Evolutionary conservation across 306 rosid species (phyloP), one percentile per base, ranked within the genome.

Genomic region (Amphicarpaea edgeworthii): DNA sequence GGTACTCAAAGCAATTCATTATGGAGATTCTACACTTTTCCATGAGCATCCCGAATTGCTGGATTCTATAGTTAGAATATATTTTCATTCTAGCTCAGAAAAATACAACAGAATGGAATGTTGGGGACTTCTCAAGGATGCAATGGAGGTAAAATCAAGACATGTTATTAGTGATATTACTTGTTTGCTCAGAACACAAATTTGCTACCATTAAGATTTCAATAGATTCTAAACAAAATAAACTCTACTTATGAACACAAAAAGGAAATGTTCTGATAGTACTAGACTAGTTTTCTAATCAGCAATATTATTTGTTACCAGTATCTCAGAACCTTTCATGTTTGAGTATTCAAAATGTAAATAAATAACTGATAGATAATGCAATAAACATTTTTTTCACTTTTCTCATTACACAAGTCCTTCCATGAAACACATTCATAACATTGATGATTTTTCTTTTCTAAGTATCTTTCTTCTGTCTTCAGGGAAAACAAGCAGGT

Each of bases 81-180:
- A 90, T 70, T 94, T 94, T 65, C 98, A 94, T 83, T 94, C 98
- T 55, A 84, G 91, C 87, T 90, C 93, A 2, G 83, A 65, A 70
- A 87, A 84, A 63, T 92, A 88, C 84, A 94, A 94, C 70, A 82
- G 85, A 63, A 88, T 87, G 83, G 98, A 94, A 87, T 87, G 90
- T 83, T 94, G 98, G 97, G 98, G 98, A 11, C 84, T 96, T 67
- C 89, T 94, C 53, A 92, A 85, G 84, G 90, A 87, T 77, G 97
- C 97, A 6, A 81, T 89, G 83, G 86, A 82, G 95, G 97, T 90
- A 87, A 80, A 43, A 37, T 49, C 38, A 19, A 38, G 59, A 20
- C 58, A 11, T 67, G 34, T 16, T 3, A 59, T 34, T 11, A 15
- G 14, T 30, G 47, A 8, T 7, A 58, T 45, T 37, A 60, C 23